Conservation (phyloP, 1,284 basidiomycete species). For the Tylopilus sp. region DNA sequence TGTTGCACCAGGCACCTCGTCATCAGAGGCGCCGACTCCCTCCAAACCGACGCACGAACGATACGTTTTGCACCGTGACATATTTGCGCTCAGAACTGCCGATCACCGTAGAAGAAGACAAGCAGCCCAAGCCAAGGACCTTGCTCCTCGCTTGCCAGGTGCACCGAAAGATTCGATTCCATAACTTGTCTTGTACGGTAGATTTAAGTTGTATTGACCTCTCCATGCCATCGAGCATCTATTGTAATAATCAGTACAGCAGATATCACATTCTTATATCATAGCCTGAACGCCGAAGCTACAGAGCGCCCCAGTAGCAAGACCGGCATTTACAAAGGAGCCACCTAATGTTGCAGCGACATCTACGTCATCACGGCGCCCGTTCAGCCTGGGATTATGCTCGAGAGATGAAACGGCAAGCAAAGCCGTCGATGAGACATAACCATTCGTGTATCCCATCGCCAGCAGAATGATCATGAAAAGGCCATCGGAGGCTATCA, state of each 20-base stretch:
- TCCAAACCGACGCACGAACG: slow-evolving; percentile 44
- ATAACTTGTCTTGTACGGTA: not conserved
- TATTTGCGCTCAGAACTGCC: slow-evolving; percentile 56
- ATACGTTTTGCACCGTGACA: slow-evolving; percentile 56
- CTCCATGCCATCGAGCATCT: not conserved
- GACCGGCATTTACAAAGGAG: slow-evolving; percentile 75
- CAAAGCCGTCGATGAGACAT: slow-evolving; percentile 63
- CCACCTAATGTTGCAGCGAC: slow-evolving; percentile 76
- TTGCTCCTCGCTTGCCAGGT: slow-evolving; percentile 55
- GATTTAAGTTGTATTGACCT: not conserved
- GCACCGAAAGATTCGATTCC: slow-evolving; percentile 37
- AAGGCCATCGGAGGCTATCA: slow-evolving; percentile 69
- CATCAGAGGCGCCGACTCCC: slow-evolving; percentile 31
- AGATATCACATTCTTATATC: slow-evolving; percentile 43
- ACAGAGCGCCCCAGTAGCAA: slow-evolving; percentile 68
- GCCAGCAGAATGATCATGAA: slow-evolving; percentile 72
- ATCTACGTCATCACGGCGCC: slow-evolving; percentile 71
- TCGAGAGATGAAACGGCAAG: slow-evolving; percentile 70
- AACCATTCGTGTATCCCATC: slow-evolving; percentile 80
- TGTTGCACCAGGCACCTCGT: slow-evolving; percentile 16
- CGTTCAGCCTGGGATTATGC: slow-evolving; percentile 65
- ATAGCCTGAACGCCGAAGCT: slow-evolving; percentile 74
- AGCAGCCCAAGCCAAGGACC: slow-evolving; percentile 49
- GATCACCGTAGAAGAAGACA: slow-evolving; percentile 58
- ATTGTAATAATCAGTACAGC: not conserved